A percentile compares a stretch with the other conserved stretches of the same genome.
These are phyloP conservation scores for Gracilaria gracilis DNA, from an alignment of 23 red algal species.

Conservation along the genomic window DNA sequence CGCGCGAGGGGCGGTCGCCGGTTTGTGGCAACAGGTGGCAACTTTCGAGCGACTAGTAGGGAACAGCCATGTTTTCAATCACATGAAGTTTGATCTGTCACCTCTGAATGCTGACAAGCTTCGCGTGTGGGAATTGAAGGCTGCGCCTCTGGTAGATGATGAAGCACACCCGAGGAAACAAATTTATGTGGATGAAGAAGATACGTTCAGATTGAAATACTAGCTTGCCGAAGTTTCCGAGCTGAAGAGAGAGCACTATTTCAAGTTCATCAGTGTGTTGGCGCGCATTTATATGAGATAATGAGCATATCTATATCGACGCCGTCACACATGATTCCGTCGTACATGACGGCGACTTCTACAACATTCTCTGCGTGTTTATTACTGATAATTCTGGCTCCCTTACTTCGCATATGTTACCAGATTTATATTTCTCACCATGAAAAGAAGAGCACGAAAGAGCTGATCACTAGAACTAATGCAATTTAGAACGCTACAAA, in stretches of 20 bases:
- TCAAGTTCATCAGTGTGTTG: constrained; percentile 38
- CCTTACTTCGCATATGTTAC: too few species aligned
- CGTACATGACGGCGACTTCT: too few species aligned
- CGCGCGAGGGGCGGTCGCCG: too few species aligned
- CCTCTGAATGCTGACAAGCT: neutral
- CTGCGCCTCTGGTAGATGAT: constrained; percentile 37
- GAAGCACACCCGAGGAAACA: constrained; percentile 7
- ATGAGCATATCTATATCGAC: too few species aligned
- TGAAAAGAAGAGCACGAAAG: too few species aligned
- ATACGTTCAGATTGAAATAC: constrained; percentile 45
- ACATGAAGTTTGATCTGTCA: constrained; percentile 39
- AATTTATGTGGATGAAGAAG: constrained; percentile 26
- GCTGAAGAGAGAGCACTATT: constrained; percentile 23
- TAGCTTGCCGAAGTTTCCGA: constrained; percentile 34
- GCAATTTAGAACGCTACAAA: too few species aligned
- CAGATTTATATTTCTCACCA: too few species aligned
- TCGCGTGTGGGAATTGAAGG: constrained; percentile 37
- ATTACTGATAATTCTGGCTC: too few species aligned
- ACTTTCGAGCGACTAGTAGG: neutral
- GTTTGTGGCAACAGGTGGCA: too few species aligned
- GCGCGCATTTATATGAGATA: constrained; percentile 37
- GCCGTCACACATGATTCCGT: too few species aligned
- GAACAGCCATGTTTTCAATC: constrained; percentile 9
- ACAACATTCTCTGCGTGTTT: too few species aligned
- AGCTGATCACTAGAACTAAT: too few species aligned